Percentiles rank a stretch among this genome's conserved stretches.
Evolutionary conservation across 495 filamentous ascomycete genomes (phyloP).

Genomic region (Geopyxis carbonaria): DNA sequence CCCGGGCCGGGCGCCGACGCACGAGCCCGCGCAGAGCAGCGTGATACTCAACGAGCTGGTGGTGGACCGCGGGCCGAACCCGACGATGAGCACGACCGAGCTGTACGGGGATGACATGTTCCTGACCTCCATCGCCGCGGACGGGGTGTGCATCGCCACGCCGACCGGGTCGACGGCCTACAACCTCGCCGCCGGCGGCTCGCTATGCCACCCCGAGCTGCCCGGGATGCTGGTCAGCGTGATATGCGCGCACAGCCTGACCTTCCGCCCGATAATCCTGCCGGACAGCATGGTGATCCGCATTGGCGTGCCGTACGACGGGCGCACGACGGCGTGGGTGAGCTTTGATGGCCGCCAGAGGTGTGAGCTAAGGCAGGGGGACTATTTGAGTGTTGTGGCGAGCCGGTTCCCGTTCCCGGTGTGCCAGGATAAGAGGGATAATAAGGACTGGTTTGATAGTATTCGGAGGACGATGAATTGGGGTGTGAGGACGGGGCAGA

Average conservation of each 20-base stretch:
- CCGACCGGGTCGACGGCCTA: constrained; percentile 92
- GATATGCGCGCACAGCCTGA: constrained; percentile 91
- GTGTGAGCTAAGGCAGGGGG: constrained; percentile 75
- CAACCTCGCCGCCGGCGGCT: constrained; percentile 85
- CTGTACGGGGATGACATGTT: constrained; percentile 86
- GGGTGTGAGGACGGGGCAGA: constrained; percentile 74
- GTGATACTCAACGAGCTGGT: constrained; percentile 95
- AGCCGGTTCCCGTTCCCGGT: constrained; percentile 93
- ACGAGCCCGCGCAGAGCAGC: constrained; percentile 48
- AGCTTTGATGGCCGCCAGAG: constrained; percentile 93
- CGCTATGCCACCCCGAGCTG: constrained; percentile 90
- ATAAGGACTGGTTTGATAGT: constrained; percentile 86
- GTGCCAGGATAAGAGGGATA: constrained; percentile 47
- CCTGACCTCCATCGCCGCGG: constrained; percentile 83
- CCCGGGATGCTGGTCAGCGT: constrained; percentile 94
- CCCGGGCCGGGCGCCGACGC: constrained; percentile 11
- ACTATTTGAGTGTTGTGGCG: constrained; percentile 86
- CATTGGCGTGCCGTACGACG: constrained; percentile 65
- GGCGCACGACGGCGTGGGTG: constrained; percentile 82
- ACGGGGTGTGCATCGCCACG: constrained; percentile 90
- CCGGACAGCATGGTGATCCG: constrained; percentile 82
- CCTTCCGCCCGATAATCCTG: constrained; percentile 97
- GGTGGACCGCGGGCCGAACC: constrained; percentile 86
- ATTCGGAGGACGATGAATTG: constrained; percentile 78
- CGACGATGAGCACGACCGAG: constrained; percentile 44